Evolutionary conservation across 225 moss, liverwort and hornwort species (phyloP).

Genomic region (Physcomitrium patens): DNA sequence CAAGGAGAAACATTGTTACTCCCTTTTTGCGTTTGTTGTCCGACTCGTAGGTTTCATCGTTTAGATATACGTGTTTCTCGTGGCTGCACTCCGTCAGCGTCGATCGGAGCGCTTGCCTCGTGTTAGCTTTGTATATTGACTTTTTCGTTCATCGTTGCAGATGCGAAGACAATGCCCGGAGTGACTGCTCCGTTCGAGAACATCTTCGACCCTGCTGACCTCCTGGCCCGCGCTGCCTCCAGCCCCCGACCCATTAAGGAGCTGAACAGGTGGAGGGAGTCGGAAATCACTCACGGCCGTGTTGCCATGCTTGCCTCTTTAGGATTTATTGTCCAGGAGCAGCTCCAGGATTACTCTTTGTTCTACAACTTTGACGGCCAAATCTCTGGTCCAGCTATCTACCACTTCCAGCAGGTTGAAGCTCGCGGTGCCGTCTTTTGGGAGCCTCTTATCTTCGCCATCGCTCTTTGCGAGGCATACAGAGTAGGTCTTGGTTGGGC

Average conservation of each 20-base stretch:
- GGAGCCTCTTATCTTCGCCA: slow-evolving; percentile 57
- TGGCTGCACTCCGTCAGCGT: too few species aligned
- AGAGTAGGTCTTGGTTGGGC: slow-evolving; percentile 73
- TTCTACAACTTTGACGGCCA: slow-evolving; percentile 64
- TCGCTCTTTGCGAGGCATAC: slow-evolving; percentile 56
- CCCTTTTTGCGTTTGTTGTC: too few species aligned
- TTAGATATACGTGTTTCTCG: too few species aligned
- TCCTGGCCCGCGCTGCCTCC: slow-evolving; percentile 68
- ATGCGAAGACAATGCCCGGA: slow-evolving; percentile 60
- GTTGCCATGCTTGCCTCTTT: slow-evolving; percentile 74
- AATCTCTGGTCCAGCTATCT: slow-evolving; percentile 67
- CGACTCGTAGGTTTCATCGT: too few species aligned
- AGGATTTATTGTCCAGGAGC: slow-evolving; percentile 69
- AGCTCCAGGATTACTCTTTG: slow-evolving; percentile 59
- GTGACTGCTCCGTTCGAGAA: slow-evolving; percentile 53
- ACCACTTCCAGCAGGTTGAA: slow-evolving; percentile 84
- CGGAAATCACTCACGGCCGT: slow-evolving; percentile 72
- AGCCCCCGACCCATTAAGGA: slow-evolving; percentile 72
- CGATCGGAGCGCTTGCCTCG: too few species aligned
- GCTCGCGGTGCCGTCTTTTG: slow-evolving; percentile 74
- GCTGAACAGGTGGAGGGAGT: slow-evolving; percentile 80
- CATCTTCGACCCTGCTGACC: slow-evolving; percentile 71
- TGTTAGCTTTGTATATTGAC: too few species aligned
- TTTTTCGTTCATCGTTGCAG: slow-evolving; percentile 21
- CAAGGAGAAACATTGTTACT: too few species aligned